Percentiles rank a stretch among this genome's conserved stretches.
These are phyloP conservation scores for Paraconiothyrium brasiliense DNA, from an alignment of 2,329 filamentous ascomycete species.

Conservation along the genomic window DNA sequence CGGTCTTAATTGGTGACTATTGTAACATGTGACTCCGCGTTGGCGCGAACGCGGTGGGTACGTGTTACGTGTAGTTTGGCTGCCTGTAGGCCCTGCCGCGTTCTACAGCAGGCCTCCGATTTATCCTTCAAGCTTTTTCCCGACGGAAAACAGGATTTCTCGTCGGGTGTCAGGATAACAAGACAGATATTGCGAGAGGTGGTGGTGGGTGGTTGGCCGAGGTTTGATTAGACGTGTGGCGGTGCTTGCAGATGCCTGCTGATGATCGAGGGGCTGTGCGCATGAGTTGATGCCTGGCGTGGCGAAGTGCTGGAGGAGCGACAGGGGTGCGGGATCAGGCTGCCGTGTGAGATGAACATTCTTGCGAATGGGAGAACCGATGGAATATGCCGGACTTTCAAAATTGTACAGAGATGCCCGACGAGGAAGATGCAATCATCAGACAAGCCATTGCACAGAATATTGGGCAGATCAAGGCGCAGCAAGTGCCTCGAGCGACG, in stretches of 20 bases:
- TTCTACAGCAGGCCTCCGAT: not conserved
- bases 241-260: constrained; percentile 17
- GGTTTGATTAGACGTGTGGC: constrained; percentile 27
- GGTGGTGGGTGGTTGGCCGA: constrained; percentile 12
- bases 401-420: not conserved
- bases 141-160: constrained; percentile 9
- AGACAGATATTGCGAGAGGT: not conserved
- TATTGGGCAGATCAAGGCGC: not conserved
- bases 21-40: constrained; percentile 32
- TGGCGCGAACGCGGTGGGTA: constrained; percentile 20
- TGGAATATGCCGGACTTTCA: not conserved
- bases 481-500: not conserved
- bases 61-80: not conserved
- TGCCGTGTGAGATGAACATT: not conserved
- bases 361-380: not conserved
- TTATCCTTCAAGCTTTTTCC: not conserved
- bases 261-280: constrained; percentile 12
- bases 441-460: not conserved
- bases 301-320: constrained; percentile 9
- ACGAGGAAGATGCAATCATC: not conserved
- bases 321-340: not conserved
- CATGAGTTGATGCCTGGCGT: constrained; percentile 20
- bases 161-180: not conserved
- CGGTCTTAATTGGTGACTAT: constrained; percentile 20
- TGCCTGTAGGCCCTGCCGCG: constrained; percentile 9